Base-by-base conservation (phyloP, 192 early-diverging fungal species). In the Geranomyces variabilis region DNA sequence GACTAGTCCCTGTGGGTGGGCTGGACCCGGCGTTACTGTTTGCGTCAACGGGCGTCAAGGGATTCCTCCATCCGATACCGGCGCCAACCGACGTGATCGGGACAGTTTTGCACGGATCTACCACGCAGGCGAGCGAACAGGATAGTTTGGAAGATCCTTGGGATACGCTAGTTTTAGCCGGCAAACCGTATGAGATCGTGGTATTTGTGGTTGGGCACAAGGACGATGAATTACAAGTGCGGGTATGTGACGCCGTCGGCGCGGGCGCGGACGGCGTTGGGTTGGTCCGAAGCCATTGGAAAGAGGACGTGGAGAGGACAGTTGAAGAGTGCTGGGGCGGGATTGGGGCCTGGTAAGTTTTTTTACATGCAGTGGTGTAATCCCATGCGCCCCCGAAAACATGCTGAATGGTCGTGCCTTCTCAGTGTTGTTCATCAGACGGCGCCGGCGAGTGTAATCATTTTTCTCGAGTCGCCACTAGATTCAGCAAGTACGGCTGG, bases 41-140 rank as follows among this genome's bases (percentile, higher is more conserved):
- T 81, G 85, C 90, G 60, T 85, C 91, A 31, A 93, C 93, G 0
- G 93, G 93, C 21, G 92, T 92, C 75, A 70, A 90, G 45, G 93
- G 93, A 6, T 95, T 95, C 72, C 62, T 95, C 41, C 91, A 90
- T 80, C 86, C 88, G 56, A 87, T 93, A n/a, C 79, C 87, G 7
- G n/a, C 19, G 24, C 51, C 51, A 15, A 55, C 51, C 13, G 79
- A 74, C 46, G 12, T 47, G 46, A 19, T 14, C 12, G 46, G 14
- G 19, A n/a, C 26, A 55, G 51, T 14, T 15, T 55, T 28, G 26
- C 19, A n/a, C 6, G 26, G 36, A 73, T 74, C 12, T 76, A 64
- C 26, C 73, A 84, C 45, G 84, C 48, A 80, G 83, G 10, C 36
- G n/a, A n/a, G n/a, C n/a, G n/a, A n/a, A n/a, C n/a, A n/a, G n/a